Percentiles rank a stretch among this genome's conserved stretches.
These are phyloP conservation scores for Boletus reticulatus DNA, from an alignment of 768 basidiomycete species.

Conservation along the genomic window DNA sequence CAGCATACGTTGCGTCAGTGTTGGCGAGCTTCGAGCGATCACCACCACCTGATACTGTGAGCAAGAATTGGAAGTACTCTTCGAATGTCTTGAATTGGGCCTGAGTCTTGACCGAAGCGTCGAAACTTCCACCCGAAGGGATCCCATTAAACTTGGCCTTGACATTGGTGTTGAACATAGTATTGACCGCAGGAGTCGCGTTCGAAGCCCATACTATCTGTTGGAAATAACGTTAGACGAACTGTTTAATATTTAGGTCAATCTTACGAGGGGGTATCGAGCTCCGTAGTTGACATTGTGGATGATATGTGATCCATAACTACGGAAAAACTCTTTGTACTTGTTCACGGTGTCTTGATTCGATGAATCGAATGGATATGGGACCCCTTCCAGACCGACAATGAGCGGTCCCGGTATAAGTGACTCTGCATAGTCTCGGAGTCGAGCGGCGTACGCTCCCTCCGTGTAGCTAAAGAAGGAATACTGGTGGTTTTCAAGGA, in stretches of 20 bases:
- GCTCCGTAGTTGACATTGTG: neutral
- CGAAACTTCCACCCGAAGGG: neutral
- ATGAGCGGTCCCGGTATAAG: neutral
- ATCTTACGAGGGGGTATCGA: neutral
- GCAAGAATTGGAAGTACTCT: neutral
- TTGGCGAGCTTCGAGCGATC: neutral
- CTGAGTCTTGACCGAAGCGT: neutral
- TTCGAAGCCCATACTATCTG: neutral
- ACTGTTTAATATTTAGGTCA: no score
- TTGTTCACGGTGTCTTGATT: neutral
- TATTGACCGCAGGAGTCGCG: neutral
- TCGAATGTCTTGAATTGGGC: neutral
- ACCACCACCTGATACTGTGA: neutral
- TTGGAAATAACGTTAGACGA: neutral
- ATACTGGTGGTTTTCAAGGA: slow-evolving; percentile 1
- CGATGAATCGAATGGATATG: neutral
- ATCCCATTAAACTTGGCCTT: neutral
- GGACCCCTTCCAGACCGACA: neutral
- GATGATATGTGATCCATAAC: neutral
- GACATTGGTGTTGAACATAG: neutral
- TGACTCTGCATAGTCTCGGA: neutral
- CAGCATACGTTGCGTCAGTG: neutral
- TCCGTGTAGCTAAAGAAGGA: slow-evolving; percentile 4
- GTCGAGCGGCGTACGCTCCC: neutral
- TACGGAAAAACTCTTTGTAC: neutral